phyloP scores from a whole-genome alignment of 805 yeast species.

The Metschnikowia vanudenii region DNA sequence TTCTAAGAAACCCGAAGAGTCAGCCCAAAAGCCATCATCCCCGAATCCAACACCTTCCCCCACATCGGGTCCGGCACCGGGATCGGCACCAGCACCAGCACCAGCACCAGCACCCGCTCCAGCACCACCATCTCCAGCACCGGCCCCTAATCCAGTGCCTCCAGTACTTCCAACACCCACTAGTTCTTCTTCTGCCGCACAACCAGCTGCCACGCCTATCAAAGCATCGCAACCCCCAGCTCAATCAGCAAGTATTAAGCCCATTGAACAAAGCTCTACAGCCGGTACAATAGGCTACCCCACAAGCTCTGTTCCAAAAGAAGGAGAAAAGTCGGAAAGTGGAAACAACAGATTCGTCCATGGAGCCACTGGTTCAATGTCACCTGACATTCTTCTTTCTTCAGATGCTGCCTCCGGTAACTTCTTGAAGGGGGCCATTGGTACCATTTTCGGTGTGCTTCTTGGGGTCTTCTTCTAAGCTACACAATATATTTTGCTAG shows the following conservation, averaged over 20 bases:
- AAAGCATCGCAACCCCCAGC: neutral
- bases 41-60: too few species aligned
- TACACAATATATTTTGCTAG: conserved; percentile 3
- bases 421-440: conserved; percentile 11
- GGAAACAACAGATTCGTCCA: conserved; percentile 1
- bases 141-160: conserved; percentile 1
- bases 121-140: conserved; percentile 4
- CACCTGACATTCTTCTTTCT: conserved; percentile 7
- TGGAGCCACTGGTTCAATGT: neutral
- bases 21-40: neutral
- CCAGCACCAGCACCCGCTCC: too few species aligned
- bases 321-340: neutral
- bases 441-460: conserved; percentile 12
- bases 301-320: neutral
- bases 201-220: neutral
- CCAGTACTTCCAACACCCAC: neutral
- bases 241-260: neutral
- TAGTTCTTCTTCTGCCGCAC: neutral
- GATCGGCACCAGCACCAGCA: too few species aligned
- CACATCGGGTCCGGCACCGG: too few species aligned
- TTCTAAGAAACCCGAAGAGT: neutral
- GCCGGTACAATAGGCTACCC: conserved; percentile 3
- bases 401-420: conserved; percentile 11
- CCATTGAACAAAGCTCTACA: neutral
- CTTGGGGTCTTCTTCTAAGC: conserved; percentile 12